Evolutionary conservation across 106 monocot species (phyloP).

Genomic region (Dendrobium huoshanense): DNA sequence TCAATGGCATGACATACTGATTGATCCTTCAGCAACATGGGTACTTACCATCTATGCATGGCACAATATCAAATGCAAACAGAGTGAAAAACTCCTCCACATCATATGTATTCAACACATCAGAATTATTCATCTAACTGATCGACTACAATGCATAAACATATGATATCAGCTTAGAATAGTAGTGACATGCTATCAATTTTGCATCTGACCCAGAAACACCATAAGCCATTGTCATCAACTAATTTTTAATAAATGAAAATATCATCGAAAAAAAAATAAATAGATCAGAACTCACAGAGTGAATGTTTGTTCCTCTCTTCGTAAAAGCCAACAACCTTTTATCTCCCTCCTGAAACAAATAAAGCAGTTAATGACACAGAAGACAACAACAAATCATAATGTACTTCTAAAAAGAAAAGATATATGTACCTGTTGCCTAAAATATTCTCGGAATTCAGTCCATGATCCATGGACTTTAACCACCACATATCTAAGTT

Average conservation of each 20-base stretch:
- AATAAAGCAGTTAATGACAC: not conserved
- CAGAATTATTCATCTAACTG: not conserved
- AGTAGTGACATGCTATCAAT: not conserved
- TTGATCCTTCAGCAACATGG: no score
- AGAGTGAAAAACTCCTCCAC: not conserved
- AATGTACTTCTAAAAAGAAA: not conserved
- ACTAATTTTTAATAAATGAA: not conserved
- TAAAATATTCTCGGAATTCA: constrained; percentile 72
- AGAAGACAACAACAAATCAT: not conserved
- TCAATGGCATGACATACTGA: no score
- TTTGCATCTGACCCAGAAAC: not conserved
- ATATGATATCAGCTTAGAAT: not conserved
- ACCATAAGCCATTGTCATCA: not conserved
- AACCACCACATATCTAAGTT: constrained; percentile 78
- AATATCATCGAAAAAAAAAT: not conserved
- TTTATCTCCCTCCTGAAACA: constrained; percentile 60
- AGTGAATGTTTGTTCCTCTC: constrained; percentile 66
- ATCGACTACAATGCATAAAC: not conserved
- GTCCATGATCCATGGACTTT: constrained; percentile 86
- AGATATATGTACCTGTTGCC: constrained; percentile 39
- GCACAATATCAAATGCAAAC: no score
- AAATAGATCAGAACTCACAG: constrained; percentile 35
- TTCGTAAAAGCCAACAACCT: constrained; percentile 86
- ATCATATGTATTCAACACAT: not conserved
- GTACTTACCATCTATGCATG: no score